Conservation (phyloP, 306 rosid species). For the Cicer chorassanicum region DNA sequence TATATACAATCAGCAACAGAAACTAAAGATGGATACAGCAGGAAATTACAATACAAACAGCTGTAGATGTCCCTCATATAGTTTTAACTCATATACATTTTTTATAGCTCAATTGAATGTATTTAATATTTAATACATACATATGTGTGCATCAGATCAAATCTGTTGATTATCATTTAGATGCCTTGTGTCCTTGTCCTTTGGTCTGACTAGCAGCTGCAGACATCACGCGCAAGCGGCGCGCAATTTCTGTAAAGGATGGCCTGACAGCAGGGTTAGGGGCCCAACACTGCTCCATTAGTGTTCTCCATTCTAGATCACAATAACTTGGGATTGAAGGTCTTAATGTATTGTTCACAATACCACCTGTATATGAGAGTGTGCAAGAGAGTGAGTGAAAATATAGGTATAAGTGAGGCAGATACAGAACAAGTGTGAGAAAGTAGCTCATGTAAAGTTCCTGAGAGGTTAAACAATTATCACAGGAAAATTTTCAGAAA, state of each 20-base stretch:
- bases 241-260: constrained; percentile 84
- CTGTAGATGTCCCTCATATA: constrained; percentile 38
- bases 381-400: background rate
- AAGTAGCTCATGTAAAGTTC: background rate
- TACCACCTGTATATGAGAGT: constrained; percentile 69
- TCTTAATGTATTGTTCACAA: constrained; percentile 90
- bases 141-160: constrained; percentile 42
- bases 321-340: constrained; percentile 84
- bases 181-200: constrained; percentile 73
- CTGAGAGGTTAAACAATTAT: no score
- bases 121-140: constrained; percentile 12
- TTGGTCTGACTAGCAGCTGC: constrained; percentile 72
- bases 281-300: constrained; percentile 99
- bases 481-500: background rate
- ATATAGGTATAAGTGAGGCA: background rate
- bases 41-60: constrained; percentile 45
- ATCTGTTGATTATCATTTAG: constrained; percentile 58
- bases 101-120: constrained; percentile 54
- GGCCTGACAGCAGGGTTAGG: constrained; percentile 92
- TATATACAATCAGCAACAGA: constrained; percentile 32
- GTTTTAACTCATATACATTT: background rate
- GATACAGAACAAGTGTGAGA: constrained; percentile 3
- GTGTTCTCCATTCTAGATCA: constrained; percentile 79
- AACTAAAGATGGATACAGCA: constrained; percentile 18
- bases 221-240: constrained; percentile 78